Base-by-base conservation (phyloP, 2,329 filamentous ascomycete genomes). In the Metarhizium rileyi region DNA sequence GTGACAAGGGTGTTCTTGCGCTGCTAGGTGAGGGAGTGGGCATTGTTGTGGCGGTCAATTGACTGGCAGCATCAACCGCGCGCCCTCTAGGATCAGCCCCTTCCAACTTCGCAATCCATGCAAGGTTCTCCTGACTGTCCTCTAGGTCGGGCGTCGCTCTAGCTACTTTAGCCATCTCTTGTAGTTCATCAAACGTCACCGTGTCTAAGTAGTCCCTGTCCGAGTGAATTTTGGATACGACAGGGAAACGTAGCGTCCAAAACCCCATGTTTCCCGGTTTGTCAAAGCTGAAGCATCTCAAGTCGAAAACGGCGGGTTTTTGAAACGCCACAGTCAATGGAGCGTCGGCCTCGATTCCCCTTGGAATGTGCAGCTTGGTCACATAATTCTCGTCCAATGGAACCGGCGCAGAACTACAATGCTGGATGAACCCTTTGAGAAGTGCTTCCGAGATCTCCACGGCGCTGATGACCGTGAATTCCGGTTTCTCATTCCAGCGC, bases 201-300 rank as follows among this genome's bases (percentile, higher is more conserved):
- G 81, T 76, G 51, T 94, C 86, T 22, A 74, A 70, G 61, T 79
- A 86, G 2, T 78, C 78, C 23, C 89, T 76, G 61, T 95, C 89
- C 52, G 76, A 78, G 58, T 95, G 88, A 9, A 94, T 73, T 59
- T 91, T 94, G 50, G 80, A 75, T 3, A 91, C 79, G 2, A 78
- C 73, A 1, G 90, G 86, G 59, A 95, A 94, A 1, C 90, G 77
- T 47, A 89, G 77, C 52, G 83, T 83, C 71, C 81, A 89, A 59
- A 86, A 90, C 1, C 75, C 74, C 14, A 80, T 81, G 58, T 85
- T 83, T 4, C 80, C 76, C 3, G 78, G 75, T 59, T 84, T 87
- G 52, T 89, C 85, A 56, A 90, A 95, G 0, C 84, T 83, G 53
- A 87, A 87, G 48, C 88, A 90, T 23, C 86, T 74, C 52, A 95